Base-by-base conservation (phyloP, 2,329 filamentous ascomycete species). In the Sporothrix euskadiensis region DNA sequence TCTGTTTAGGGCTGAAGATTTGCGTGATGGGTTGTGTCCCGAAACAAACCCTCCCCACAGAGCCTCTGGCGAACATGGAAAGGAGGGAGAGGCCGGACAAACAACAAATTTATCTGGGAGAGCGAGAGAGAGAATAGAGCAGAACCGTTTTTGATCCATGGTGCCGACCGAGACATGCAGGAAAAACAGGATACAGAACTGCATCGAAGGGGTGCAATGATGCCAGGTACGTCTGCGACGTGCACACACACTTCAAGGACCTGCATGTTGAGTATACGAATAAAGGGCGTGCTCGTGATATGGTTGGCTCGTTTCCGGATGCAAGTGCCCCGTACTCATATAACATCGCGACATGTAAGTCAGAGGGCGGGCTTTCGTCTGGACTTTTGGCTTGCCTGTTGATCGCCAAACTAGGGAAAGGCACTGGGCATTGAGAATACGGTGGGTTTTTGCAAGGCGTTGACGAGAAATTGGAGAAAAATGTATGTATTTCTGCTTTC, bases 91-190 rank as follows among this genome's bases (percentile, higher is more conserved):
- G 59, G 32, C 52, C 30, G 56, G 56, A 19, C 56, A 22, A 56
- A 30, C 22, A 56, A 56, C 12, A 49, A 19, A 47, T 22, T 47
- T 3, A 66, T 66, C 1, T n/a, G 41, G 63, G 44, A 49, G 65
- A 35, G 9, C 10, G 44, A 16, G 41, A 39, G 5, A 26, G 59
- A n/a, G 7, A 44, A 44, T 16, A 22, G 16, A 30, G 68, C 35
- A 44, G 22, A 3, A 49, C 57, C 35, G 35, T 35, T 35, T 35
- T 52, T 19, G 9, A 26, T 73, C 22, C 56, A n/a, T 35, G 59
- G 59, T 32, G 35, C 72, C 41, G 61, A 68, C 61, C 54, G 69
- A 71, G 73, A 71, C 69, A 73, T 71, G 72, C 72, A 73, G 72
- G 32, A 35, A 47, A 68, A 61, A 49, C 57, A 30, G 57, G 47